Base-by-base conservation (phyloP, 1,284 basidiomycete species). In the Boletus smithii region DNA sequence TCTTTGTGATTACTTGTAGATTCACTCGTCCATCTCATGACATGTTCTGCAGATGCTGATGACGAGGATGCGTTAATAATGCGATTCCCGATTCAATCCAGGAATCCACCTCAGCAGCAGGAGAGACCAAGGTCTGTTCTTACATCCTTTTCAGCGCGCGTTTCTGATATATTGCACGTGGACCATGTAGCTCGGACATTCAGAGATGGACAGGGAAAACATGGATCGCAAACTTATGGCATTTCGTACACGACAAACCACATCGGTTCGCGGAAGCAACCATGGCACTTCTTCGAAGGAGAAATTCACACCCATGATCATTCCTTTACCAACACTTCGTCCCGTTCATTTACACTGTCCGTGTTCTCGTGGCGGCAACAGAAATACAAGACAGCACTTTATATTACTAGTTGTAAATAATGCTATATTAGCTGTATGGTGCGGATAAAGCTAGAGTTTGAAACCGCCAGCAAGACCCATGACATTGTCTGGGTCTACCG, bases 21-120 rank as follows among this genome's bases (percentile, higher is more conserved):
- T 27, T 32, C 31, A 8, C 10, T n/a, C n/a, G n/a, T n/a, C 23
- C 20, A 29, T 41, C n/a, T 50, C 44, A 27, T 35, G n/a, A 7
- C 27, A 24, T 26, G 13, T 14, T 32, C 22, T 42, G 23, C 31
- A 91, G 90, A 92, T 69, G 84, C 81, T 11, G 89, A 93, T 59
- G 84, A 83, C 0, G 90, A 93, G 66, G 88, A 92, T 60, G 89
- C 90, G n/a, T 80, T 83, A 49, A 80, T 82, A 3, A 92, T 93
- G 90, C 75, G 79, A 34, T 73, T 87, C 38, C 72, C 67, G 6
- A 65, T 83, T 39, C 70, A 69, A 29, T 8, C 37, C 23, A 40
- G 4, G 17, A 69, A 69, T 39, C 26, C 30, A 50, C 55, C 44
- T n/a, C 36, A 42, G 11, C 35, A 27, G 11, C 30, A 39, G 27